Conservation (phyloP, 116 monocot genomes). For the Dioscorea cayenensis region DNA sequence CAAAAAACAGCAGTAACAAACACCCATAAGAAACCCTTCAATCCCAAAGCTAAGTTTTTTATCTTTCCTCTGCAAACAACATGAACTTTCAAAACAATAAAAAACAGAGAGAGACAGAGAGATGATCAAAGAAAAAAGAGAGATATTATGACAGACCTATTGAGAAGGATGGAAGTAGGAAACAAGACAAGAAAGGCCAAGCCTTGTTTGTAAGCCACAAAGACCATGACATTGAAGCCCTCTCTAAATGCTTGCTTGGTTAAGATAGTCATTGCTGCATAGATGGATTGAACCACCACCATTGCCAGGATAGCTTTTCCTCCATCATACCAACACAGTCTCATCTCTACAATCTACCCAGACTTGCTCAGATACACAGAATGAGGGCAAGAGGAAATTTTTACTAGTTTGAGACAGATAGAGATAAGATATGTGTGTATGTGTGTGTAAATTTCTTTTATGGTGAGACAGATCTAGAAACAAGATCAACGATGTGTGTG, state of each 20-base stretch:
- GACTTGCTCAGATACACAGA: no score
- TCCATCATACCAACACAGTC: background rate
- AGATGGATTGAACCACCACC: slow-evolving; percentile 32
- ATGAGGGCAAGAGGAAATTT: no score
- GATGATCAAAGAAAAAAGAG: background rate
- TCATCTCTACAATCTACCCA: no score
- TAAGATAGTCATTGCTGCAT: slow-evolving; percentile 17
- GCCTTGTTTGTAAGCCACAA: slow-evolving; percentile 31
- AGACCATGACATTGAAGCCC: slow-evolving; percentile 28
- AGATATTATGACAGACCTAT: background rate
- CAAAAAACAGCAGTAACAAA: slow-evolving; percentile 36
- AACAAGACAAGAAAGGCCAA: slow-evolving; percentile 19
- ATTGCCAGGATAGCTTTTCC: slow-evolving; percentile 31
- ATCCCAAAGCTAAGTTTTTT: slow-evolving; percentile 9
- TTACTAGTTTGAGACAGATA: no score
- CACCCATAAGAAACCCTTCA: slow-evolving; percentile 26
- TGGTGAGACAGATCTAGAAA: no score
- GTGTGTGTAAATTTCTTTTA: no score
- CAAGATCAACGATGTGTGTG: no score
- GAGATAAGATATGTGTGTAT: no score
- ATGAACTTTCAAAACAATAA: background rate
- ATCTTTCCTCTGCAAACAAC: slow-evolving; percentile 9
- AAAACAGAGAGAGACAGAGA: background rate
- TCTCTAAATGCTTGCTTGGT: slow-evolving; percentile 19
- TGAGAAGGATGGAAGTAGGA: slow-evolving; percentile 8